phyloP scores from a whole-genome alignment of 225 moss, liverwort and hornwort genomes.

The Antitrichia curtipendula region DNA sequence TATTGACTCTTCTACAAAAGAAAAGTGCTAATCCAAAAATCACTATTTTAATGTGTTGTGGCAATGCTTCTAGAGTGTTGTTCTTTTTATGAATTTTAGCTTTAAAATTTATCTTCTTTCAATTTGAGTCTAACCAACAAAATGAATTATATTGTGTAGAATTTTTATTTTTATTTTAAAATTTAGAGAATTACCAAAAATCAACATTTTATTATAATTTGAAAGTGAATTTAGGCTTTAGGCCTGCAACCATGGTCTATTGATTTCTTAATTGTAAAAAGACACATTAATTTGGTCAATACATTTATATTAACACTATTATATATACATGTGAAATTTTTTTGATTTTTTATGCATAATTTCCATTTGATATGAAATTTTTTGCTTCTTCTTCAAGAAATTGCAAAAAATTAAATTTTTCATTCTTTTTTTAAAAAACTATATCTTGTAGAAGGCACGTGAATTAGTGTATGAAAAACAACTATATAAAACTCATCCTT shows the following conservation, averaged over 20 bases:
- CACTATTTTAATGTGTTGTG: background rate
- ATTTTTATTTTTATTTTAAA: background rate
- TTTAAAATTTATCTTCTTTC: background rate
- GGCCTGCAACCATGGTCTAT: accelerated
- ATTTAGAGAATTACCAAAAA: background rate
- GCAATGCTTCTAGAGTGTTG: background rate
- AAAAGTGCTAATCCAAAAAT: background rate
- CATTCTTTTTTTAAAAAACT: too few species aligned
- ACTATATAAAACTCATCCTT: background rate
- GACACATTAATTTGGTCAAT: background rate
- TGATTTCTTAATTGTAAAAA: background rate
- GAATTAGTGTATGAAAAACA: background rate
- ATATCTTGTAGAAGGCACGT: background rate
- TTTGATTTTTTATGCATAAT: background rate
- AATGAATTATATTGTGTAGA: background rate
- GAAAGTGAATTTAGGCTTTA: background rate
- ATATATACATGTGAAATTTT: too few species aligned
- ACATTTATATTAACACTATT: too few species aligned
- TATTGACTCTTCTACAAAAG: background rate
- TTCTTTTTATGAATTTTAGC: background rate
- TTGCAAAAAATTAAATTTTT: too few species aligned
- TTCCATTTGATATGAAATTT: background rate
- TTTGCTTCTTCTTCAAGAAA: too few species aligned
- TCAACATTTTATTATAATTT: background rate
- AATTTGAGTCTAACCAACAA: background rate